phyloP scores from a whole-genome alignment of 306 rosid species.

The Fragaria ananassa region DNA sequence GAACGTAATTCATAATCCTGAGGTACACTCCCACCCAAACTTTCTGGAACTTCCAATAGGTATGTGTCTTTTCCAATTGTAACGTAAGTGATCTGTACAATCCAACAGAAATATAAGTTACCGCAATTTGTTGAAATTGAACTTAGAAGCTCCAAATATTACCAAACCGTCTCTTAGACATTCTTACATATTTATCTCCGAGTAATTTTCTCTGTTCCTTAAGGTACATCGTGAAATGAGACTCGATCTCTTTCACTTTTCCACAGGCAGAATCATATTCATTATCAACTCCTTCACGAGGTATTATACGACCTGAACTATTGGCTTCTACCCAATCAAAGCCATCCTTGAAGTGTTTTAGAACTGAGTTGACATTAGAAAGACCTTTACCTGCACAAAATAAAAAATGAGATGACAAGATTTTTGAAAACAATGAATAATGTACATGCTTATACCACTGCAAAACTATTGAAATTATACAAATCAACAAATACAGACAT shows the following conservation, averaged over 20 bases:
- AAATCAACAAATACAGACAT: neutral
- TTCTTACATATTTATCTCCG: constrained; percentile 61
- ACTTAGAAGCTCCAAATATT: constrained; percentile 14
- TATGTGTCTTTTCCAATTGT: constrained; percentile 77
- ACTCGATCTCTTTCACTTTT: constrained; percentile 58
- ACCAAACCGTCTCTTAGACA: constrained; percentile 3
- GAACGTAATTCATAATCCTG: constrained; percentile 73
- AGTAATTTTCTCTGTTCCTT: constrained; percentile 66
- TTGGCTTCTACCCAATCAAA: constrained; percentile 96
- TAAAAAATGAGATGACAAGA: constrained; percentile 10
- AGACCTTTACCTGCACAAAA: constrained; percentile 63
- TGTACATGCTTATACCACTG: neutral
- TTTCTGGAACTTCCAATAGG: constrained; percentile 88
- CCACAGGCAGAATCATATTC: constrained; percentile 84
- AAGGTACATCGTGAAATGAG: constrained; percentile 53
- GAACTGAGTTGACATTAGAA: constrained; percentile 52
- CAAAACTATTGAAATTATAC: constrained; percentile 13
- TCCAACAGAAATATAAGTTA: constrained; percentile 23
- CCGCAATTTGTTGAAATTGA: neutral
- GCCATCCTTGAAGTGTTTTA: constrained; percentile 79
- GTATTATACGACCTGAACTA: constrained; percentile 85
- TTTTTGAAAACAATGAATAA: neutral
- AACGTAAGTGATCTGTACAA: constrained; percentile 67
- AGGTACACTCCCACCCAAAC: constrained; percentile 48
- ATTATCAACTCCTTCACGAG: constrained; percentile 72